phyloP scores from a whole-genome alignment of 129 eudicot genomes.

The Logfia minima region DNA sequence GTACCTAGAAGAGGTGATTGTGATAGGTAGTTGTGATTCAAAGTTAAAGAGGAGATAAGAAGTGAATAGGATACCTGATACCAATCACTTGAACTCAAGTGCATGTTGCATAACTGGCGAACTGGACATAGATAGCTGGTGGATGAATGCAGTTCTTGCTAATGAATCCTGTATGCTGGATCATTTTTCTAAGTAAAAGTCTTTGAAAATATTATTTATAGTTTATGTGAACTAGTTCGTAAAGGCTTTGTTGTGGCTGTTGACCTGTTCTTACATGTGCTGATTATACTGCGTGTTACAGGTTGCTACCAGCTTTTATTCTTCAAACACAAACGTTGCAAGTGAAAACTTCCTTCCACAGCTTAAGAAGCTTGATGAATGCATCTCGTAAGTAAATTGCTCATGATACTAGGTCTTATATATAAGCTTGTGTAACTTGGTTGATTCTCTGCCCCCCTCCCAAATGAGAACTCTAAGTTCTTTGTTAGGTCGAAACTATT shows the following conservation, averaged over 20 bases:
- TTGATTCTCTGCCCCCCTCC: background rate
- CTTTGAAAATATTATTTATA: background rate
- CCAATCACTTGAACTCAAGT: background rate
- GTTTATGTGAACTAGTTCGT: constrained; percentile 12
- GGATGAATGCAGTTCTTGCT: background rate
- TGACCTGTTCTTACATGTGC: background rate
- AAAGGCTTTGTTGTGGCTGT: constrained; percentile 2
- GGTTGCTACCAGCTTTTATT: constrained; percentile 89
- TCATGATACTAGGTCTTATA: constrained; percentile 1
- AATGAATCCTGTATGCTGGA: background rate
- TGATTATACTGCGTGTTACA: constrained; percentile 33
- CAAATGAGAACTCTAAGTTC: constrained; percentile 9
- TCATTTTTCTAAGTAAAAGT: constrained; percentile 9
- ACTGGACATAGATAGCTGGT: background rate
- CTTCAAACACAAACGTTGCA: constrained; percentile 79
- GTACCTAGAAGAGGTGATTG: background rate
- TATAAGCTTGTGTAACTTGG: background rate
- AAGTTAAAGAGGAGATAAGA: background rate
- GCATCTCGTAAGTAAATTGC: constrained; percentile 75
- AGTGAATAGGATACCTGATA: background rate
- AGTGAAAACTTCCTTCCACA: constrained; percentile 75
- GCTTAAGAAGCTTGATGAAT: constrained; percentile 85
- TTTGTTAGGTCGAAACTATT: constrained; percentile 9
- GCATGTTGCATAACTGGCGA: background rate
- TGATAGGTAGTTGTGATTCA: background rate